A percentile compares a stretch with the other conserved stretches of the same genome.
These are phyloP conservation scores for Alternaria hordeiaustralica DNA, from an alignment of 2,329 filamentous ascomycete species.

Conservation along the genomic window DNA sequence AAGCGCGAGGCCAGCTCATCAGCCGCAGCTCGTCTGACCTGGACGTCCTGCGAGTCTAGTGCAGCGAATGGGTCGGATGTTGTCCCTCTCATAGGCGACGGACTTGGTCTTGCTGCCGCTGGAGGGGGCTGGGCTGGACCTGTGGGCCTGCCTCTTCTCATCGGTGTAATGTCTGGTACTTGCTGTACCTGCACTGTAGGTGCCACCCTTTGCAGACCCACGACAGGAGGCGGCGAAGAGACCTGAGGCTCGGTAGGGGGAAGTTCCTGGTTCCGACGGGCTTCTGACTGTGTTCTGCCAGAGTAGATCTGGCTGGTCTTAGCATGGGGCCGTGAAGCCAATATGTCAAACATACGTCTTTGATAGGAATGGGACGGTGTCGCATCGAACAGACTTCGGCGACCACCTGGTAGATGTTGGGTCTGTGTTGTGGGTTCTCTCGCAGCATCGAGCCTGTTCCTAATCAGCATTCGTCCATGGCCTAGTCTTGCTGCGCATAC, in stretches of 20 bases:
- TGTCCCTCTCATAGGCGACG: conserved; percentile 73
- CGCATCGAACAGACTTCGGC: conserved; percentile 89
- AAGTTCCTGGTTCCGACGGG: conserved; percentile 65
- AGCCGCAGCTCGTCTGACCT: conserved; percentile 56
- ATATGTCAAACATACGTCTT: conserved; percentile 68
- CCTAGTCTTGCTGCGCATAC: conserved; percentile 59
- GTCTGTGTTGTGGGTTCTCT: conserved; percentile 78
- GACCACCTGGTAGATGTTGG: conserved; percentile 93
- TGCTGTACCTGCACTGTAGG: conserved; percentile 71
- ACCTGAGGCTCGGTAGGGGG: conserved; percentile 62
- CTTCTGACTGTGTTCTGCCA: conserved; percentile 67
- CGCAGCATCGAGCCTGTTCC: conserved; percentile 83
- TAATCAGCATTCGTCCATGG: conserved; percentile 18
- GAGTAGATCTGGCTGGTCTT: conserved; percentile 55
- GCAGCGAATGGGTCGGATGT: conserved; percentile 87
- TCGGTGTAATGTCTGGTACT: conserved; percentile 89
- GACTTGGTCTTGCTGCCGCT: conserved; percentile 61
- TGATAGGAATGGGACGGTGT: conserved; percentile 82
- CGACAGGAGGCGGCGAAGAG: conserved; percentile 62
- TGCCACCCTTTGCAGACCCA: conserved; percentile 84
- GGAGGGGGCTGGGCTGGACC: conserved; percentile 55
- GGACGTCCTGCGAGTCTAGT: conserved; percentile 71
- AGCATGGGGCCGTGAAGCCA: conserved; percentile 17
- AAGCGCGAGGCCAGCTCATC: conserved; percentile 89
- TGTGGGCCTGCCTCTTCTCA: conserved; percentile 83